Evolutionary conservation across 2,329 filamentous ascomycete genomes (phyloP).

Genomic region (Coniella vitis): DNA sequence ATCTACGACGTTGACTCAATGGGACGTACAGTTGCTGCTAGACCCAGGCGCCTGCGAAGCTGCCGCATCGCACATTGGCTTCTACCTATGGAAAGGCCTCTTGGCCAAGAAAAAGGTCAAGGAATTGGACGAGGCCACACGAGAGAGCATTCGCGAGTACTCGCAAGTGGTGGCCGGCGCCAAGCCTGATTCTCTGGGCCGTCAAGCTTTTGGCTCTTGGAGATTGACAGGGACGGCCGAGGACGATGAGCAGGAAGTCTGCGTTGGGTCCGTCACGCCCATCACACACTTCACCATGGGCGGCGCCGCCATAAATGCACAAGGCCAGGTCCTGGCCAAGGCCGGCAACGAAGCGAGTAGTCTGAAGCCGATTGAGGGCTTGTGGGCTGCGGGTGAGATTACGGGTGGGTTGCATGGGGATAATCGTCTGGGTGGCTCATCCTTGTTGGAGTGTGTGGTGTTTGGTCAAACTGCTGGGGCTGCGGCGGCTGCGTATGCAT

Average conservation of each 20-base stretch:
- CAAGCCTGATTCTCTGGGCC: slow-evolving; percentile 36
- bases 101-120: slow-evolving; percentile 48
- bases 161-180: slow-evolving; percentile 34
- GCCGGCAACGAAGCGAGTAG: slow-evolving; percentile 25
- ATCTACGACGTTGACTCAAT: slow-evolving; percentile 37
- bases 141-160: slow-evolving; percentile 43
- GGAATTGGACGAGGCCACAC: slow-evolving; percentile 36
- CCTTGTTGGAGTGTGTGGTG: slow-evolving; percentile 91
- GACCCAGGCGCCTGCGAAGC: slow-evolving; percentile 51
- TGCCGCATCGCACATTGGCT: slow-evolving; percentile 49
- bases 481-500: slow-evolving; percentile 30
- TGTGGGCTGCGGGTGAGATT: slow-evolving; percentile 59
- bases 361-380: slow-evolving; percentile 40
- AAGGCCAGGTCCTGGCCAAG: slow-evolving; percentile 41
- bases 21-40: slow-evolving; percentile 51
- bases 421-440: slow-evolving; percentile 96
- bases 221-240: slow-evolving; percentile 35
- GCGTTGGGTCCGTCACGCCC: slow-evolving; percentile 53
- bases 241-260: slow-evolving; percentile 45
- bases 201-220: slow-evolving; percentile 51
- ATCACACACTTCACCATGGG: slow-evolving; percentile 64
- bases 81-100: slow-evolving; percentile 57
- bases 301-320: slow-evolving; percentile 49
- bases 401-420: slow-evolving; percentile 70
- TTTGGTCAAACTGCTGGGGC: slow-evolving; percentile 53